Evolutionary conservation across 805 yeast species (phyloP).

Genomic region (Zygosaccharomyces lentus): DNA sequence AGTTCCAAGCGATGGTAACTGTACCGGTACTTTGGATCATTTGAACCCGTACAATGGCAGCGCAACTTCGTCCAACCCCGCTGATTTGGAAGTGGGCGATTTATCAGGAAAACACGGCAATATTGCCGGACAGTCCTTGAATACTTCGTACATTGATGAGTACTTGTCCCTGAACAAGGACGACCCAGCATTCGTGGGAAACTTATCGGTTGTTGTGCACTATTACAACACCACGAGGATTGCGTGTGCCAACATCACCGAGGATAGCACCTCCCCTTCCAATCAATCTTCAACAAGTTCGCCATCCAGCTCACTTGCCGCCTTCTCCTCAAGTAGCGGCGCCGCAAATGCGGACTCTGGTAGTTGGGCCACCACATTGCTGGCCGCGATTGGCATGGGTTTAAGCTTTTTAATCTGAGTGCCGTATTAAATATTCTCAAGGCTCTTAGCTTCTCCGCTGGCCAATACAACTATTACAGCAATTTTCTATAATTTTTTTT

Average conservation of each 20-base stretch:
- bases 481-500: too few species aligned
- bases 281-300: neutral
- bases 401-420: too few species aligned
- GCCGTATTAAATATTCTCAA: too few species aligned
- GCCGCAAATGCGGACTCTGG: too few species aligned
- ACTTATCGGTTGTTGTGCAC: slow-evolving; percentile 54
- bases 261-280: neutral
- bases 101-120: slow-evolving; percentile 74
- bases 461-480: too few species aligned
- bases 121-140: slow-evolving; percentile 66
- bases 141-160: slow-evolving; percentile 58
- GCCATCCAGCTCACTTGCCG: neutral
- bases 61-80: slow-evolving; percentile 3
- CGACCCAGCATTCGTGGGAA: slow-evolving; percentile 56
- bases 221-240: slow-evolving; percentile 50
- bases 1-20: slow-evolving; percentile 47
- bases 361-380: too few species aligned
- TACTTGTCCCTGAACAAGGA: slow-evolving; percentile 57
- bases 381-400: too few species aligned
- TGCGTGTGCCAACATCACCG: slow-evolving; percentile 58
- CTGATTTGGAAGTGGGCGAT: slow-evolving; percentile 55
- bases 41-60: slow-evolving; percentile 63
- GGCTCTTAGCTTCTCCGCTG: too few species aligned
- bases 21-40: slow-evolving; percentile 53
- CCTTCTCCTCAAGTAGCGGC: neutral